Evolutionary conservation across 208 protist genomes (phyloP).

Genomic region (Lotmaria passim): DNA sequence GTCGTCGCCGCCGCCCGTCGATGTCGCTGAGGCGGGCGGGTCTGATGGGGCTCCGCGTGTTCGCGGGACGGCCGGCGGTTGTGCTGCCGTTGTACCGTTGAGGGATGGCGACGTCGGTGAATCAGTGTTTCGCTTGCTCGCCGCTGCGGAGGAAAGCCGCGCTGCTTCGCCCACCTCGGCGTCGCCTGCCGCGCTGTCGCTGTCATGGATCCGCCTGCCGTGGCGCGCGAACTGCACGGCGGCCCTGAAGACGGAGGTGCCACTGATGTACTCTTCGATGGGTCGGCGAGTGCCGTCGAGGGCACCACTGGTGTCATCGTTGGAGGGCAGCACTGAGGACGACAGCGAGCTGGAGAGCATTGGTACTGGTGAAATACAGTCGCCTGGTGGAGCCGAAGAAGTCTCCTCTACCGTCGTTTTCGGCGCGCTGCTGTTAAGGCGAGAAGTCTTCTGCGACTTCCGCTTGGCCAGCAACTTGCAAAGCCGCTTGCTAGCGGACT

Average conservation of each 20-base stretch:
- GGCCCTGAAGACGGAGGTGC: constrained; percentile 47
- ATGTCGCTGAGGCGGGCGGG: not conserved
- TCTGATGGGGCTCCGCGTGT: too few species aligned
- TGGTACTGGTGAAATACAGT: not conserved
- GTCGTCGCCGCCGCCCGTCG: not conserved
- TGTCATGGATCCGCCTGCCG: not conserved
- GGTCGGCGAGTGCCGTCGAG: constrained; percentile 11
- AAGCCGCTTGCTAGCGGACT: constrained; percentile 46
- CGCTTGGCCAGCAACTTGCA: constrained; percentile 48
- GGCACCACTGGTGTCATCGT: not conserved
- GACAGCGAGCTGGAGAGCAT: constrained; percentile 4
- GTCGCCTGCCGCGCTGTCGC: not conserved
- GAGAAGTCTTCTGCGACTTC: constrained; percentile 37
- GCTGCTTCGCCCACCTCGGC: not conserved
- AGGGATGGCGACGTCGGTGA: not conserved
- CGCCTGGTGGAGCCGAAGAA: not conserved
- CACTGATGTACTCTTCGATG: constrained; percentile 72
- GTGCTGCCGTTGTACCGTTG: too few species aligned
- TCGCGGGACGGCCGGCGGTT: too few species aligned
- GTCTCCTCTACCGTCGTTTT: not conserved
- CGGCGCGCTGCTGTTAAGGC: not conserved
- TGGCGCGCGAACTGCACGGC: constrained; percentile 25
- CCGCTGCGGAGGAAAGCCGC: not conserved
- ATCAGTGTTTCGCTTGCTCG: not conserved
- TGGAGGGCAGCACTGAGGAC: constrained; percentile 5